A percentile compares a stretch with the other conserved stretches of the same genome.
phyloP scores from a whole-genome alignment of 2,329 filamentous ascomycete species.

The Coniella vitis region DNA sequence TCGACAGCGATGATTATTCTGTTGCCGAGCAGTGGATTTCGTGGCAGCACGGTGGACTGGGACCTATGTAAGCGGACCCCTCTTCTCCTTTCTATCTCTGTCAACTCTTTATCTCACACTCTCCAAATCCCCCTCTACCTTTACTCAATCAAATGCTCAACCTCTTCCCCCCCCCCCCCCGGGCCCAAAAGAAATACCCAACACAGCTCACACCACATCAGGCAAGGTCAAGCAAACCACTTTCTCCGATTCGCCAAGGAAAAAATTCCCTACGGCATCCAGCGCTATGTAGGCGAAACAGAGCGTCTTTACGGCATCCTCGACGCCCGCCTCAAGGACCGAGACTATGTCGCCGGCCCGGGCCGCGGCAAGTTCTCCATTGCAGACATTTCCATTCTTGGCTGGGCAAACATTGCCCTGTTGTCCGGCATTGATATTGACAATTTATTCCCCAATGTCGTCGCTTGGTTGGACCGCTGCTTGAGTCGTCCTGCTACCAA shows the following conservation, averaged over 20 bases:
- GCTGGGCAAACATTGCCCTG: slow-evolving; percentile 56
- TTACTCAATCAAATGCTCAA: too few species aligned
- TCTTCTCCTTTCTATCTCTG: not conserved
- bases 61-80: slow-evolving; percentile 51
- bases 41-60: slow-evolving; percentile 69
- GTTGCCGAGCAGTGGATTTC: slow-evolving; percentile 55
- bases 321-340: slow-evolving; percentile 52
- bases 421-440: slow-evolving; percentile 56
- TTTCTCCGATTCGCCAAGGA: slow-evolving; percentile 63
- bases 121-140: not conserved
- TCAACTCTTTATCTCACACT: not conserved
- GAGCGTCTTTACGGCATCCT: slow-evolving; percentile 68
- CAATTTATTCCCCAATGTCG: slow-evolving; percentile 56
- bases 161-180: too few species aligned
- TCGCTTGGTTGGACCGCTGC: slow-evolving; percentile 61
- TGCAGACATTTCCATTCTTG: slow-evolving; percentile 66
- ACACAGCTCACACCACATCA: slow-evolving; percentile 22
- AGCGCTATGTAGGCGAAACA: slow-evolving; percentile 70
- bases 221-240: slow-evolving; percentile 72
- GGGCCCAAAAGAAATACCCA: not conserved
- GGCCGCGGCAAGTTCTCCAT: slow-evolving; percentile 52
- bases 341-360: slow-evolving; percentile 48
- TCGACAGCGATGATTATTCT: slow-evolving; percentile 30
- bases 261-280: slow-evolving; percentile 62
- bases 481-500: slow-evolving; percentile 51